These are phyloP conservation scores for Calocybe gambosa DNA, from an alignment of 1,284 basidiomycete species.

Conservation along the genomic window DNA sequence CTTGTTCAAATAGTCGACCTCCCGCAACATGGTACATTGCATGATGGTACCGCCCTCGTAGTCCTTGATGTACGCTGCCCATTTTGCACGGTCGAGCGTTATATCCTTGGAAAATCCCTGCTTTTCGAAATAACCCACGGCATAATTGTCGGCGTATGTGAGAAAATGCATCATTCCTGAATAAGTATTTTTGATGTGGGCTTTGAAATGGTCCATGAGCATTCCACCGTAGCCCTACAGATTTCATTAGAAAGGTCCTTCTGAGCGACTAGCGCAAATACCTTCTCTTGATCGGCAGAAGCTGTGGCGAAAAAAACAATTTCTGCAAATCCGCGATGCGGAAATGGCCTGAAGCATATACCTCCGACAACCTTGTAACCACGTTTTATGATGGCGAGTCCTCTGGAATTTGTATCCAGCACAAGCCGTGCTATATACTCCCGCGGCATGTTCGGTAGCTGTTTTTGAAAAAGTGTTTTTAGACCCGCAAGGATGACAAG, in stretches of 20 bases:
- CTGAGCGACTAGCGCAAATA: constrained; percentile 26
- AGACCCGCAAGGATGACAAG: constrained; percentile 88
- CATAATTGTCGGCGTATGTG: constrained; percentile 99
- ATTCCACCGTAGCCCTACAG: constrained; percentile 92
- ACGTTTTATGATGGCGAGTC: constrained; percentile 91
- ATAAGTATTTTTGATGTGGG: constrained; percentile 79
- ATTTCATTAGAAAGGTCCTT: constrained; percentile 6
- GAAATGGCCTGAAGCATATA: constrained; percentile 96
- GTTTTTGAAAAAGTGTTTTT: constrained; percentile 96
- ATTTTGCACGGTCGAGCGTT: constrained; percentile 80
- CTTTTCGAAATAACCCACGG: constrained; percentile 98
- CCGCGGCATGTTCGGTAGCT: constrained; percentile 97
- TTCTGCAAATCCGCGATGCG: constrained; percentile 92
- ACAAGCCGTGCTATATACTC: constrained; percentile 98
- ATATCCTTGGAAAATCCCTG: constrained; percentile 99
- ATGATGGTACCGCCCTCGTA: constrained; percentile 99
- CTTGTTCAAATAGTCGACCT: constrained; percentile 87
- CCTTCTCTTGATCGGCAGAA: constrained; percentile 96
- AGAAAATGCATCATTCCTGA: constrained; percentile 90
- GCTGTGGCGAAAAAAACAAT: constrained; percentile 99
- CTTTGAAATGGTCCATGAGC: constrained; percentile 99
- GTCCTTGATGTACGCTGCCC: constrained; percentile 99
- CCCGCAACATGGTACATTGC: constrained; percentile 94
- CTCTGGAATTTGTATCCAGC: constrained; percentile 87
- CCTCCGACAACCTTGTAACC: constrained; percentile 97